These are phyloP conservation scores for Claviceps purpurea DNA, from an alignment of 2,329 filamentous ascomycete species.

Conservation along the genomic window DNA sequence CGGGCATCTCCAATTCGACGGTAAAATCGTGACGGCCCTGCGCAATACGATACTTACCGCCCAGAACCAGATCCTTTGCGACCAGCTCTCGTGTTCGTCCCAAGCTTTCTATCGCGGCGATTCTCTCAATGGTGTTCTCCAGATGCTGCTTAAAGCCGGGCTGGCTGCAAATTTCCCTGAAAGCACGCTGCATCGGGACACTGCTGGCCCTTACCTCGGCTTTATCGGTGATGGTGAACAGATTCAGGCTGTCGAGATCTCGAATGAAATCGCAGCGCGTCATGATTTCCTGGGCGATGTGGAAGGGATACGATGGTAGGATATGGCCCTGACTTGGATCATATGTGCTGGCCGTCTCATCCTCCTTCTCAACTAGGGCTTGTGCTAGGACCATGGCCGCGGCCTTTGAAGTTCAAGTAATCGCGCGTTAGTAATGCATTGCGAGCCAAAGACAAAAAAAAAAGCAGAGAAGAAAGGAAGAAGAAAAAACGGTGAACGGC, in stretches of 20 bases:
- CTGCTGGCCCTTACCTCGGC: constrained; percentile 84
- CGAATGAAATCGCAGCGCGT: constrained; percentile 91
- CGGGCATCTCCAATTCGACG: constrained; percentile 29
- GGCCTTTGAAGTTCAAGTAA: constrained; percentile 34
- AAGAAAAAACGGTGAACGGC: background rate
- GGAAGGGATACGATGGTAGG: constrained; percentile 67
- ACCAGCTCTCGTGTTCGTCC: constrained; percentile 90
- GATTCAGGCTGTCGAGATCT: constrained; percentile 80
- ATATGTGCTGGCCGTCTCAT: constrained; percentile 51
- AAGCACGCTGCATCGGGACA: constrained; percentile 91
- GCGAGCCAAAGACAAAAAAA: too few species aligned
- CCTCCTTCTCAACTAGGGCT: constrained; percentile 74
- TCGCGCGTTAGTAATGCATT: background rate
- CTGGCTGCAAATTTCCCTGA: constrained; percentile 65
- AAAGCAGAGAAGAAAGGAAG: background rate
- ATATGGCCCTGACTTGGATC: constrained; percentile 55
- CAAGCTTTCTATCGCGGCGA: constrained; percentile 83
- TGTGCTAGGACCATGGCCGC: constrained; percentile 89
- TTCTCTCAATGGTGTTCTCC: constrained; percentile 70
- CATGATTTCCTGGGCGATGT: constrained; percentile 83
- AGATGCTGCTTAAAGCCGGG: constrained; percentile 73
- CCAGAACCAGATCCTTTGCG: constrained; percentile 82
- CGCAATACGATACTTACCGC: constrained; percentile 62
- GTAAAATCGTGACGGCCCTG: constrained; percentile 25
- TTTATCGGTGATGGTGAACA: constrained; percentile 83